A percentile compares a stretch with the other conserved stretches of the same genome.
Conservation (phyloP, 1,139 yeast species). For the Yamadazyma spencermartinsiae region DNA sequence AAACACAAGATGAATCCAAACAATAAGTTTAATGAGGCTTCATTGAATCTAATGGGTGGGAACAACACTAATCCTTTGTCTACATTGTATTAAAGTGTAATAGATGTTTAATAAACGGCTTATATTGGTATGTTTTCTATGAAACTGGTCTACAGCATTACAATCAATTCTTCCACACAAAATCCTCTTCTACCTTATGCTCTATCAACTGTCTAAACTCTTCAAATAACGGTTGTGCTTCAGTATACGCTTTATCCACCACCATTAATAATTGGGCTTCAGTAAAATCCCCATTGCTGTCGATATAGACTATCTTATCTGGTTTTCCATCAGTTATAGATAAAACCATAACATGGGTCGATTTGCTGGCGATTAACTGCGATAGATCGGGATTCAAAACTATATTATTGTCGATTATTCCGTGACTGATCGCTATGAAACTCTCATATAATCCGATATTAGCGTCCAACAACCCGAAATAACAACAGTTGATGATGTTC, state of each 20-base stretch:
- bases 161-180: constrained; percentile 47
- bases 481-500: constrained; percentile 70
- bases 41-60: constrained; percentile 27
- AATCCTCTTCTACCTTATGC: constrained; percentile 52
- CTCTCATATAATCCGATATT: constrained; percentile 68
- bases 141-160: constrained; percentile 1
- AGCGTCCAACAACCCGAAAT: constrained; percentile 75
- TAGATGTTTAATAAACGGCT: background rate
- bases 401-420: constrained; percentile 24
- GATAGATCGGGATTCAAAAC: constrained; percentile 44
- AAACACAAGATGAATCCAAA: constrained; percentile 78
- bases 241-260: constrained; percentile 47
- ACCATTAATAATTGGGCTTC: constrained; percentile 53
- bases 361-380: constrained; percentile 44
- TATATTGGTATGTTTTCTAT: background rate
- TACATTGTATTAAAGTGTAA: constrained; percentile 35
- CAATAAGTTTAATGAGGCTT: constrained; percentile 48
- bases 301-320: constrained; percentile 60
- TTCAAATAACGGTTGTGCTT: constrained; percentile 46
- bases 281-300: constrained; percentile 70
- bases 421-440: constrained; percentile 50
- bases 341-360: constrained; percentile 70
- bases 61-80: constrained; percentile 42
- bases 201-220: constrained; percentile 48
- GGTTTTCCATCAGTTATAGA: constrained; percentile 54